These are phyloP conservation scores for Incumbomyces lentus DNA, from an alignment of 2,329 filamentous ascomycete species.

Conservation along the genomic window DNA sequence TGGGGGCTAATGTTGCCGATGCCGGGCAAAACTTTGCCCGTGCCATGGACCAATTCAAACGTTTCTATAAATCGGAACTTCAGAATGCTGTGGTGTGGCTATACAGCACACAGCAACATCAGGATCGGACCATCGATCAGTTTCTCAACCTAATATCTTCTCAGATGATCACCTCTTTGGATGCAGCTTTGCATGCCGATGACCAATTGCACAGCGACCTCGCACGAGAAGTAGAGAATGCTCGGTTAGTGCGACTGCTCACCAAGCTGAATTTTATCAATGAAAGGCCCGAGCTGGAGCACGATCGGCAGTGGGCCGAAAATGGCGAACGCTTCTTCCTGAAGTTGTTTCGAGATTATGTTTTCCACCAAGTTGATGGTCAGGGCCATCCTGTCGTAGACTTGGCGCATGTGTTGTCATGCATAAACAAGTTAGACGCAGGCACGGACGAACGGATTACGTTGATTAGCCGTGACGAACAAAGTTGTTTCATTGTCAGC, in stretches of 20 bases:
- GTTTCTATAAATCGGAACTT: constrained; percentile 67
- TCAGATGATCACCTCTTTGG: constrained; percentile 64
- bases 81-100: constrained; percentile 76
- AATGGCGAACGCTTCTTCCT: constrained; percentile 85
- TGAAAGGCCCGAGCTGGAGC: constrained; percentile 76
- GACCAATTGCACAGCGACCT: constrained; percentile 66
- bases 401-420: constrained; percentile 74
- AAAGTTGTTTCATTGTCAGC: constrained; percentile 76
- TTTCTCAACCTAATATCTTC: constrained; percentile 69
- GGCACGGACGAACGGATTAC: constrained; percentile 78
- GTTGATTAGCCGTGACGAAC: constrained; percentile 79
- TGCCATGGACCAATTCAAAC: constrained; percentile 64
- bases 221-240: constrained; percentile 78
- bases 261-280: constrained; percentile 82
- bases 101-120: constrained; percentile 53
- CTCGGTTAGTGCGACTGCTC: constrained; percentile 65
- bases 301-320: constrained; percentile 74
- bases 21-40: constrained; percentile 54
- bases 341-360: constrained; percentile 91
- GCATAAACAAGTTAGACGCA: constrained; percentile 85
- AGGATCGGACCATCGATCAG: constrained; percentile 62
- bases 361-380: constrained; percentile 89
- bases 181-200: constrained; percentile 66
- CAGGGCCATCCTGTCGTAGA: constrained; percentile 75
- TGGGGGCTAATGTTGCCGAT: constrained; percentile 59